phyloP scores from a whole-genome alignment of 2,329 filamentous ascomycete species.

The Cryphonectria nitschkei region DNA sequence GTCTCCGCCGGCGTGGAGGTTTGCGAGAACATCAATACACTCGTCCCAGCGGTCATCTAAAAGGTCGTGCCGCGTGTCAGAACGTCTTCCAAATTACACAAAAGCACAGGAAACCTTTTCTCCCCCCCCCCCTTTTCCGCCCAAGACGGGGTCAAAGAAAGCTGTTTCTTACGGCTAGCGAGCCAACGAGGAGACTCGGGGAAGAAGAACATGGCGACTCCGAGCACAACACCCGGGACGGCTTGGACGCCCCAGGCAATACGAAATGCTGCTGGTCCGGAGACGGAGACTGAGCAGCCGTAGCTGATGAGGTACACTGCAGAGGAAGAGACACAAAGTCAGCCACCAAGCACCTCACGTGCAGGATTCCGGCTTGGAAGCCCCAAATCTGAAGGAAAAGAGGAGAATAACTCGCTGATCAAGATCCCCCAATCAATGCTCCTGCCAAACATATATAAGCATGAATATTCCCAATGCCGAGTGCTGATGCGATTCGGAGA shows the following conservation, averaged over 20 bases:
- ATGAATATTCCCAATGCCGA: no score
- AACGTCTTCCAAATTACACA: background rate
- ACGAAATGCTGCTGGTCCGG: conserved; percentile 58
- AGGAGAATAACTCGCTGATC: conserved; percentile 43
- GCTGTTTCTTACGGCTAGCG: conserved; percentile 46
- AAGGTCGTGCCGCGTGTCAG: background rate
- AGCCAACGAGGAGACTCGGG: conserved; percentile 72
- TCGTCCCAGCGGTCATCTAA: conserved; percentile 68
- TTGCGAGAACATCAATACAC: conserved; percentile 59
- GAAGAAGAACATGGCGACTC: conserved; percentile 63
- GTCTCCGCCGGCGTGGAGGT: conserved; percentile 62
- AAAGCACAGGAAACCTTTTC: no score
- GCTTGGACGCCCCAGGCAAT: conserved; percentile 67
- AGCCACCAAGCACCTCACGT: conserved; percentile 61
- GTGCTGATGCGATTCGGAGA: conserved; percentile 32
- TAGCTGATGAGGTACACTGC: conserved; percentile 34
- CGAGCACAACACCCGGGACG: conserved; percentile 55
- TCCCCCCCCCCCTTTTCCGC: no score
- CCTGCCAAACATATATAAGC: no score
- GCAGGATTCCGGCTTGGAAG: background rate
- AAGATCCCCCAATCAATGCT: conserved; percentile 70
- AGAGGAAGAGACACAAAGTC: conserved; percentile 56
- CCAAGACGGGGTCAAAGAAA: background rate
- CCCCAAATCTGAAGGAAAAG: background rate
- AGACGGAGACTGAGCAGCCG: conserved; percentile 43